phyloP scores from a whole-genome alignment of 805 yeast species.

The Kodamaea nitidulidarum region DNA sequence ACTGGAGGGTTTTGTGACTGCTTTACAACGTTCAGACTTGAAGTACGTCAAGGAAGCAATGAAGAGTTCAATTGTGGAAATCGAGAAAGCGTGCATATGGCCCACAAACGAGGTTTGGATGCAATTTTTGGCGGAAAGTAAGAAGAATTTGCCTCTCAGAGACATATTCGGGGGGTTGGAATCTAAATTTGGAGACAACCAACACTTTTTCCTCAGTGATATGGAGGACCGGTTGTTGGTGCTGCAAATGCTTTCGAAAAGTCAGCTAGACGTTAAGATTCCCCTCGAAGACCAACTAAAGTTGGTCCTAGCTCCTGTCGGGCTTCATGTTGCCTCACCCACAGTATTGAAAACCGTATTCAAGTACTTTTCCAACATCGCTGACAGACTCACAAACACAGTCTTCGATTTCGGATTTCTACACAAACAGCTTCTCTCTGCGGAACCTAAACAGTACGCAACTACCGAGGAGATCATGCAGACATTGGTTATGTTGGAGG shows the following conservation, averaged over 20 bases:
- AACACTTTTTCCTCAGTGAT: slow-evolving; percentile 35
- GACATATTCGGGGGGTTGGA: slow-evolving; percentile 46
- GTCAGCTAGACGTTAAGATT: slow-evolving; percentile 19
- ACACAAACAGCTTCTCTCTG: slow-evolving; percentile 21
- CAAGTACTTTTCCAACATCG: slow-evolving; percentile 51
- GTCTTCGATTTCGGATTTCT: slow-evolving; percentile 48
- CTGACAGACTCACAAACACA: slow-evolving; percentile 48
- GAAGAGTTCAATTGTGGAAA: slow-evolving; percentile 45
- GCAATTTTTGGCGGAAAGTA: slow-evolving; percentile 58
- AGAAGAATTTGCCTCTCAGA: slow-evolving; percentile 47
- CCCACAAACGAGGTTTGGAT: slow-evolving; percentile 75
- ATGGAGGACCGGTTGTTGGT: slow-evolving; percentile 35
- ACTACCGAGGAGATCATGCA: slow-evolving; percentile 19
- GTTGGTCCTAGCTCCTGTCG: slow-evolving; percentile 62
- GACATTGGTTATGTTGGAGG: slow-evolving; percentile 45
- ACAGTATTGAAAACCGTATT: slow-evolving; percentile 42
- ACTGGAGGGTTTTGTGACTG: slow-evolving; percentile 50
- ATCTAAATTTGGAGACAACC: slow-evolving; percentile 12
- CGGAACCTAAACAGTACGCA: slow-evolving; percentile 17
- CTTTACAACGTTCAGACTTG: slow-evolving; percentile 45
- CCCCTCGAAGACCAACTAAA: slow-evolving; percentile 54
- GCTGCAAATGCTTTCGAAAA: slow-evolving; percentile 42
- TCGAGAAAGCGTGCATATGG: slow-evolving; percentile 68
- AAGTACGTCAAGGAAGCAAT: slow-evolving; percentile 44
- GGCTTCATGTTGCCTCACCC: slow-evolving; percentile 27